phyloP scores from a whole-genome alignment of 495 filamentous ascomycete genomes.

The Xeromyces bisporus region DNA sequence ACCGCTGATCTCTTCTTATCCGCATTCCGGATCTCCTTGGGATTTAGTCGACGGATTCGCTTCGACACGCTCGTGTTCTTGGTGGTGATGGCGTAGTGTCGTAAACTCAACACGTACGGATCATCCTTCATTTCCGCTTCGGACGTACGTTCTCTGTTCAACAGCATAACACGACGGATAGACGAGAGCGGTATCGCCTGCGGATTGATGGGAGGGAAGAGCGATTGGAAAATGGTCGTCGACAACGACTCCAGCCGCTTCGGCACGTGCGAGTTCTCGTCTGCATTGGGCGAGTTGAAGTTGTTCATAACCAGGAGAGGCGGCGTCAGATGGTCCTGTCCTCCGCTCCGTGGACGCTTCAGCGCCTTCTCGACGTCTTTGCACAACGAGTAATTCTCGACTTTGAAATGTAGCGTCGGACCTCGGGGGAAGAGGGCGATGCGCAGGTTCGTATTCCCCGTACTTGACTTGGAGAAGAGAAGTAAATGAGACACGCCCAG shows the following conservation, averaged over 20 bases:
- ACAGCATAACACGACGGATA: slow-evolving; percentile 73
- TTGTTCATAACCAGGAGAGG: slow-evolving; percentile 98
- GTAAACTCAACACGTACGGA: slow-evolving; percentile 72
- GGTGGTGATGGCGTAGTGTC: slow-evolving; percentile 90
- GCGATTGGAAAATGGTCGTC: slow-evolving; percentile 86
- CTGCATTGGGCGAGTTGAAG: slow-evolving; percentile 49
- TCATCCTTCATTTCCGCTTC: slow-evolving; percentile 34
- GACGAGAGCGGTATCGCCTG: slow-evolving; percentile 73
- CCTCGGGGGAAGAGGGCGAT: slow-evolving; percentile 79
- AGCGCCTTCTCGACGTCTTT: slow-evolving; percentile 71
- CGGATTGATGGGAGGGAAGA: slow-evolving; percentile 92
- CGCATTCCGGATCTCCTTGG: slow-evolving; percentile 56
- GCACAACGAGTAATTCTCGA: slow-evolving; percentile 91
- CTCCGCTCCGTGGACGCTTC: slow-evolving; percentile 63
- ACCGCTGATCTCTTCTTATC: slow-evolving; percentile 50
- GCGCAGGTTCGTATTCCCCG: slow-evolving; percentile 84
- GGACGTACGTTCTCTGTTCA: slow-evolving; percentile 54
- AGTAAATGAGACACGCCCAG: slow-evolving; percentile 87
- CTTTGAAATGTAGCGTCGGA: slow-evolving; percentile 82
- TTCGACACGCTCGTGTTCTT: slow-evolving; percentile 70
- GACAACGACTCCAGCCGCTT: slow-evolving; percentile 87
- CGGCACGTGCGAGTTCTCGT: slow-evolving; percentile 42
- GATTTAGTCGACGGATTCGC: slow-evolving; percentile 64
- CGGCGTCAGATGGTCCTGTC: slow-evolving; percentile 65
- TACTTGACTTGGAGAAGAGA: slow-evolving; percentile 77